Base-by-base conservation (phyloP, 1,284 basidiomycete genomes). In the Heimioporus retisporus region DNA sequence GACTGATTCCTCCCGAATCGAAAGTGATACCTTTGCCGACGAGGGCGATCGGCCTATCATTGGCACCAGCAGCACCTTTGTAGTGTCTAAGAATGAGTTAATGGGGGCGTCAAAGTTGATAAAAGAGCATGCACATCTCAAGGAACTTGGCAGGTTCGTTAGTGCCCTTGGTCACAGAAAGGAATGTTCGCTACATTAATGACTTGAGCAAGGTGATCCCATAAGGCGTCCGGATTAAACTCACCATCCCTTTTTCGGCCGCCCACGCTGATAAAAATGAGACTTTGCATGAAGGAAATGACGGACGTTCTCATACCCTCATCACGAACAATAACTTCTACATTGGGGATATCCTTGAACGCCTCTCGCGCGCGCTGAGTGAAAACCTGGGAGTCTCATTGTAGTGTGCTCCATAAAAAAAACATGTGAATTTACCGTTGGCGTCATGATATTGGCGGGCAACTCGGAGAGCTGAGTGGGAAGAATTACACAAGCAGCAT, bases 21-120 rank as follows among this genome's bases (percentile, higher is more conserved):
- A 95, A 95, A 8, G 94, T 95, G 75, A 96, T 92, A 65, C 94
- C 96, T 73, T 97, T 97, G 56, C 96, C 96, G 54, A 97, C 94
- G 66, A 96, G 87, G 2, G 90, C 92, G 7, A 96, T 83, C 14
- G 93, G 93, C 61, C 84, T 84, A 0, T 85, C 88, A 57, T 86
- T 81, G 65, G 81, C 81, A 61, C 84, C 80, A 3, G 85, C 75
- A 8, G 89, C 90, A 43, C 95, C 95, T 53, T 92, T 92, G 85
- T 97, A 97, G 79, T 93, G 91, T 67, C 92, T 94, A 59, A 46
- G 13, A 55, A 14, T 40, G 19, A 28, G 13, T 69, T 19, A 66
- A 67, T 53, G 6, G 11, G 56, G n/a, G 31, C 50, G 23, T 43
- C 61, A 50, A 14, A 18, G 42, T 40, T 53, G 18, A 53, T 2